A percentile compares a stretch with the other conserved stretches of the same genome.
Evolutionary conservation across 2,329 filamentous ascomycete species (phyloP).

Genomic region (Aspergillus puulaauensis): DNA sequence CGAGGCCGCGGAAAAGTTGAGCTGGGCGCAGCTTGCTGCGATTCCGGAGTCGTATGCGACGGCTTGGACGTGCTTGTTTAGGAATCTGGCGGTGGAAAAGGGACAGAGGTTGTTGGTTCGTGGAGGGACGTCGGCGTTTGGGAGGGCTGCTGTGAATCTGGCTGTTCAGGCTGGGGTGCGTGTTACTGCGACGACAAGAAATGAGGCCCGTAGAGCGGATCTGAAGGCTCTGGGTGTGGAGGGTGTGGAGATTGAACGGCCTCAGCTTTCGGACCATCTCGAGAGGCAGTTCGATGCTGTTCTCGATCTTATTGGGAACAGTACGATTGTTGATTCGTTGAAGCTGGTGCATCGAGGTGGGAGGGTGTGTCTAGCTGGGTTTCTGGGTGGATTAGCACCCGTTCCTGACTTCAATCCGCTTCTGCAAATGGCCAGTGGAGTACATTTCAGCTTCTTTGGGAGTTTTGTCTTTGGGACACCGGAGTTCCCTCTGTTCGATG

Average conservation of each 20-base stretch:
- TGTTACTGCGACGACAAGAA: constrained; percentile 43
- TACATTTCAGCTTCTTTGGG: constrained; percentile 49
- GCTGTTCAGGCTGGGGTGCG: constrained; percentile 36
- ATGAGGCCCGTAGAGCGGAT: constrained; percentile 26
- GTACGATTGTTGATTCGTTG: constrained; percentile 40
- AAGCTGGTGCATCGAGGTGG: constrained; percentile 36
- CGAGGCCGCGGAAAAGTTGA: constrained; percentile 15
- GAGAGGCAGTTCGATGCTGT: constrained; percentile 34
- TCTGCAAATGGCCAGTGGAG: constrained; percentile 45
- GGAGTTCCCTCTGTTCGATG: constrained; percentile 33
- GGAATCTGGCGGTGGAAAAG: constrained; percentile 32
- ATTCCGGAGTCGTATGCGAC: constrained; percentile 44
- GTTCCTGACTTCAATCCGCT: constrained; percentile 45
- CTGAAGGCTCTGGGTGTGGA: constrained; percentile 31
- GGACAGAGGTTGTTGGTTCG: constrained; percentile 41
- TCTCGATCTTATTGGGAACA: constrained; percentile 43
- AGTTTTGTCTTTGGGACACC: constrained; percentile 11
- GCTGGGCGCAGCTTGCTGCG: constrained; percentile 42
- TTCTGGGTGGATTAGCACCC: constrained; percentile 43
- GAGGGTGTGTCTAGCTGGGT: constrained; percentile 39
- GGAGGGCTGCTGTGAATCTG: constrained; percentile 41
- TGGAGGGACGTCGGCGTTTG: constrained; percentile 44
- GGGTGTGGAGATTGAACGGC: constrained; percentile 25
- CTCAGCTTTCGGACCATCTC: not conserved
- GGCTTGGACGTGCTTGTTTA: constrained; percentile 42